Percentiles rank a stretch among this genome's conserved stretches.
Conservation (phyloP, 345 rosid genomes). For the Mercurialis annua region DNA sequence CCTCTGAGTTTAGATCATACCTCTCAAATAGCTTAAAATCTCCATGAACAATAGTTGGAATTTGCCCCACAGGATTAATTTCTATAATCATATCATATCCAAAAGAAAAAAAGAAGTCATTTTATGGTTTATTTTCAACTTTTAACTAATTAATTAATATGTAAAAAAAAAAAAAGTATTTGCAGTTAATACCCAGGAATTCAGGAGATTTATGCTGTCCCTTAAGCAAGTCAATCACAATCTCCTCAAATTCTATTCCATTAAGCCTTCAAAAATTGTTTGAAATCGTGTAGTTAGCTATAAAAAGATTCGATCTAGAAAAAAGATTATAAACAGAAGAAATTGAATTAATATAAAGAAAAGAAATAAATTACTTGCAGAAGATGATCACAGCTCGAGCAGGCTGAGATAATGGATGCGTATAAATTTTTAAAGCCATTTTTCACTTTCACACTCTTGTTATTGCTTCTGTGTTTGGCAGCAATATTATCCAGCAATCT, state of each 20-base stretch:
- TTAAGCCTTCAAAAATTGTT: conserved; percentile 52
- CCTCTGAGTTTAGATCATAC: conserved; percentile 25
- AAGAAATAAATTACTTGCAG: conserved; percentile 60
- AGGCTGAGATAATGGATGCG: conserved; percentile 77
- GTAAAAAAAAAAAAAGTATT: too few species aligned
- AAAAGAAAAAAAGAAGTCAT: not conserved
- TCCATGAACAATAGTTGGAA: conserved; percentile 82
- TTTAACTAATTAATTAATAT: too few species aligned
- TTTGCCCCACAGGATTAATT: conserved; percentile 60
- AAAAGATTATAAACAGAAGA: too few species aligned
- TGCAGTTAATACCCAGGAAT: conserved; percentile 57
- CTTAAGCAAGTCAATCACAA: conserved; percentile 44
- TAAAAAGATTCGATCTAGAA: too few species aligned
- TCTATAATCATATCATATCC: conserved; percentile 30
- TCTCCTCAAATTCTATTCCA: conserved; percentile 77
- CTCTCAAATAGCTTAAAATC: conserved; percentile 82
- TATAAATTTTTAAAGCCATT: conserved; percentile 73
- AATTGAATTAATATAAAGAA: not conserved
- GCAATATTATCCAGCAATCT: too few species aligned
- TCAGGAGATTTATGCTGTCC: conserved; percentile 60
- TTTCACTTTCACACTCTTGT: too few species aligned
- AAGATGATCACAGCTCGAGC: conserved; percentile 71
- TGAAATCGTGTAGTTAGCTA: too few species aligned
- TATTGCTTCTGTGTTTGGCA: not conserved
- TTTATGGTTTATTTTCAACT: too few species aligned